Base-by-base conservation (phyloP, 441 rosid species). In the Erodium moschatum region DNA sequence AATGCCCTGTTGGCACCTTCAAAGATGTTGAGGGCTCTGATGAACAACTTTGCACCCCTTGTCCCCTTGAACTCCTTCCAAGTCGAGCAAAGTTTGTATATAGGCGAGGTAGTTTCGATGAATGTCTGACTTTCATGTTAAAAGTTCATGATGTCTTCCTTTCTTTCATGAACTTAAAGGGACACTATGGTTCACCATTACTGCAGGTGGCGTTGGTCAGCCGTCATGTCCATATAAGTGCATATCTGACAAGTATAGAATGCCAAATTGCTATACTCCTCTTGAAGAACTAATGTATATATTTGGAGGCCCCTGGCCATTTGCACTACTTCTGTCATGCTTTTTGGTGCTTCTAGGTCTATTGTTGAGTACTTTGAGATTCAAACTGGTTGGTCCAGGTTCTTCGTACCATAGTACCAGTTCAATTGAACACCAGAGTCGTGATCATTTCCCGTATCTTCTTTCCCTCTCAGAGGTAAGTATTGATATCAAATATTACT, bases 251-350 rank as follows among this genome's bases (percentile, higher is more conserved):
- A 89, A 88, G 76, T 94, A 94, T 77, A 85, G 92, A 83, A 79
- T 91, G 96, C 99, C 99, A 78, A 91, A 91, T 72, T 94, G 99
- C 80, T 91, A 81, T 69, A 94, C 97, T 58, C 97, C 99, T 78
- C 88, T 94, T 48, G 99, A 94, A 80, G 99, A 94, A 85, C 81
- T 94, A 77, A 74, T 88, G 66, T 83, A 88, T 82, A 73, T 92
- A 73, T 94, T 94, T 86, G 99, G 99, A 81, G 99, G 99, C 76
- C 94, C 97, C 19, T 90, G 85, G 83, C 89, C 85, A 68, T 91
- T 86, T 82, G 75, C 90, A 42, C 83, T 94, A 69, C 80, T 91
- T 74, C 81, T 91, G 62, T 83, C 89, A 52, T 84, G 84, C 76
- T 70, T 85, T 70, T 79, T 91, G 82, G 84, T 91, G 75, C 82